Conservation (phyloP, 164 flowering plant species). For the Magnolia changhungtana region DNA sequence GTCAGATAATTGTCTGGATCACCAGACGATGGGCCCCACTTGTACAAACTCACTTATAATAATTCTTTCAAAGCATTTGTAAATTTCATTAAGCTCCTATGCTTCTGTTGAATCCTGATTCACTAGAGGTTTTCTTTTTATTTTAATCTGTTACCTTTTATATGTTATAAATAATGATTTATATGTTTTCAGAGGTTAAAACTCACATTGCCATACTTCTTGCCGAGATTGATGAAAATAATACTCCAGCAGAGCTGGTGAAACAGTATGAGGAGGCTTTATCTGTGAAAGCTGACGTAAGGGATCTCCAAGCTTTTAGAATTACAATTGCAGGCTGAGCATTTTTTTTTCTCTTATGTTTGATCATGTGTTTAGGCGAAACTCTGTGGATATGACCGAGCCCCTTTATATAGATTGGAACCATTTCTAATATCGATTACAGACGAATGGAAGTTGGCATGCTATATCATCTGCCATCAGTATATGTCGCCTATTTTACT, state of each 20-base stretch:
- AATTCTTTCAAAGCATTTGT: background rate
- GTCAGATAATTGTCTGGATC: background rate
- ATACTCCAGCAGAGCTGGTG: constrained; percentile 66
- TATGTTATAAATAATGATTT: background rate
- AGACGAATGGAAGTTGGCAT: too few species aligned
- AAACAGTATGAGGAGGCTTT: constrained; percentile 64
- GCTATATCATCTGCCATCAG: too few species aligned
- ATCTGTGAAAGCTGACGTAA: constrained; percentile 55
- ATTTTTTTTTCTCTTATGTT: background rate
- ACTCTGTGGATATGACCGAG: too few species aligned
- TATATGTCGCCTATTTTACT: too few species aligned
- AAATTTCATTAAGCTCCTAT: background rate
- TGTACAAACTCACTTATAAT: background rate
- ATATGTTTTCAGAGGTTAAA: constrained; percentile 45
- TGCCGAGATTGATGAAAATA: constrained; percentile 57
- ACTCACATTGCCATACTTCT: constrained; percentile 61
- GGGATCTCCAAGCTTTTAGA: background rate
- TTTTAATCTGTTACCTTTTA: background rate
- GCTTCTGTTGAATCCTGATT: background rate
- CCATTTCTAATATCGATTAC: too few species aligned
- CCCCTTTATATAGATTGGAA: too few species aligned
- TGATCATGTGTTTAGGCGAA: too few species aligned
- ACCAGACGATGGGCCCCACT: background rate
- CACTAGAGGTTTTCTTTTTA: too few species aligned
- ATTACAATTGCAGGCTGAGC: background rate